phyloP scores from a whole-genome alignment of 2,329 filamentous ascomycete species.

The Colletotrichum graminicola region DNA sequence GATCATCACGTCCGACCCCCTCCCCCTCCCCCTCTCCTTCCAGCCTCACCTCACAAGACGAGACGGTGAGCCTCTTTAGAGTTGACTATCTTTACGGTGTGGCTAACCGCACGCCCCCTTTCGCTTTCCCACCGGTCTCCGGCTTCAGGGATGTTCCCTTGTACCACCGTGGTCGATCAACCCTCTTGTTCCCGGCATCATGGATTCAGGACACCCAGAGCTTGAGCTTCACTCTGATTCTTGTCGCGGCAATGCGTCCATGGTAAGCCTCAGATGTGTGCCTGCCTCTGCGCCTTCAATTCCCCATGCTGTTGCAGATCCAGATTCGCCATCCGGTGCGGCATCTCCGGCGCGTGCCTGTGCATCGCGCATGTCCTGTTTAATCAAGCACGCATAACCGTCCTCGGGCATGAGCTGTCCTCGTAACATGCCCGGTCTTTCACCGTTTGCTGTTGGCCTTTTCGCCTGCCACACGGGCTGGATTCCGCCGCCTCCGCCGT shows the following conservation, averaged over 20 bases:
- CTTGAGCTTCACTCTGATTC: not conserved
- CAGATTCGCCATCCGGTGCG: constrained; percentile 22
- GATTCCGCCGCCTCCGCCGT: not conserved
- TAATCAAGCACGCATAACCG: not conserved
- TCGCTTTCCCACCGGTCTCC: not conserved
- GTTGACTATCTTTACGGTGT: not conserved
- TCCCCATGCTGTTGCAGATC: constrained; percentile 27
- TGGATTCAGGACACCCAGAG: constrained; percentile 31
- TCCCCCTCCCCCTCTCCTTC: too few species aligned
- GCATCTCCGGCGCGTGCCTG: constrained; percentile 14
- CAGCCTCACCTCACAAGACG: constrained; percentile 14
- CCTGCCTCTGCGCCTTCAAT: not conserved
- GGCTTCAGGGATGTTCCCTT: constrained; percentile 31
- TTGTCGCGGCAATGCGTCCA: not conserved
- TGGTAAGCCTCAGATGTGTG: constrained; percentile 9
- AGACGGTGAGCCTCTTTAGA: constrained; percentile 11
- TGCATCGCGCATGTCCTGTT: constrained; percentile 7
- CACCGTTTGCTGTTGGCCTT: not conserved
- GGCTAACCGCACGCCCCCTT: constrained; percentile 1
- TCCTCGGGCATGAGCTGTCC: not conserved
- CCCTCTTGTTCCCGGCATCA: constrained; percentile 27
- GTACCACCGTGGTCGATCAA: constrained; percentile 26
- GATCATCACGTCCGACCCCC: not conserved
- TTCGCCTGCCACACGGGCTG: not conserved
- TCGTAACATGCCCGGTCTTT: not conserved